Base-by-base conservation (phyloP, 495 filamentous ascomycete genomes). In the Talaromyces proteolyticus region DNA sequence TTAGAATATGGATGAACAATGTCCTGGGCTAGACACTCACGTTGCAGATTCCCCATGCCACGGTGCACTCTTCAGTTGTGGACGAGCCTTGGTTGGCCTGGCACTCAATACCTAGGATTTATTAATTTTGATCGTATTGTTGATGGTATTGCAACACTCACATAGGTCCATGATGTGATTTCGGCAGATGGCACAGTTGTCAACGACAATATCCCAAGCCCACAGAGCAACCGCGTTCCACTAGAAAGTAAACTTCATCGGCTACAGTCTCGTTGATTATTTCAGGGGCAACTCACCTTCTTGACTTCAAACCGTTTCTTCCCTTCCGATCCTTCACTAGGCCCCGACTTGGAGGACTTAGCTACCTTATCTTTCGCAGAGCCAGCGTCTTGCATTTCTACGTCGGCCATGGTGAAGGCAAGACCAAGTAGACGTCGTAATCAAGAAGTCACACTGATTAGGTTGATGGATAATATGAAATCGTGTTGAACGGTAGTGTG, bases 121-220 rank as follows among this genome's bases (percentile, higher is more conserved):
- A 47, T 42, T 25, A 7, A 42, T 7, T 42, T 34, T 34, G 8
- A 8, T 34, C 29, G 8, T 34, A 14, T 4, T 10, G 12, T 10
- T 7, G 20, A 18, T 22, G 16, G 12, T 25, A 23, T 36, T 22
- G 44, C 23, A 36, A 43, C 17, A 66, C 82, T 53, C 77, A 91
- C 91, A 99, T 22, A 99, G 75, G 66, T 99, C 93, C 93, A 99
- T 99, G 66, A 99, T 99, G 64, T 99, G 93, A 62, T 99, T 99
- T 57, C 93, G 82, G 73, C 93, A 99, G 61, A 99, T 99, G 52
- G 93, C 93, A 66, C 93, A 99, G 76, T 99, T 99, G 73, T 99
- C 93, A 46, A 99, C 93, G 11, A 99, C 92, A 47, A 99, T 99
- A 68, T 99, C 93, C 93, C 93, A 99, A 2, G 93, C 94, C 93